Evolutionary conservation across 1,284 basidiomycete species (phyloP).

Genomic region (Bondarzewia mesenterica): DNA sequence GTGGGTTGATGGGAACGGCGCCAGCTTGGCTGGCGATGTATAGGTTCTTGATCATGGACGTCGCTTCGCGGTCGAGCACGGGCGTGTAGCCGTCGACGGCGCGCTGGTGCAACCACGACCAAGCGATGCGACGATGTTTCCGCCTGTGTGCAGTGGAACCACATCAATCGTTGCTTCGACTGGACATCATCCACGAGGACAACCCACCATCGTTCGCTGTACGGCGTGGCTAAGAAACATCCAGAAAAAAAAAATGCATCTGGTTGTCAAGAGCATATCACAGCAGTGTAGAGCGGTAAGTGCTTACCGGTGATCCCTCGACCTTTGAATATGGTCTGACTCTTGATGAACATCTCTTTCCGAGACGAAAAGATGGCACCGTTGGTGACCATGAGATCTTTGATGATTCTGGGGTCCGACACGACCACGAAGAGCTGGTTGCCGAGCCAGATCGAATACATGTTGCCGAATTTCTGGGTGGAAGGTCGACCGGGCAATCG

Average conservation of each 20-base stretch:
- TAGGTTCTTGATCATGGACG: slow-evolving; percentile 26
- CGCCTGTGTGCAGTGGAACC: slow-evolving; percentile 20
- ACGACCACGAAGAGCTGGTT: slow-evolving; percentile 35
- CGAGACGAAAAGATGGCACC: slow-evolving; percentile 35
- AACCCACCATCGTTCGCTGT: slow-evolving; percentile 30
- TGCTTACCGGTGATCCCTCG: slow-evolving; percentile 36
- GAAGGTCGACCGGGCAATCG: no score
- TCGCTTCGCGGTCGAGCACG: slow-evolving; percentile 29
- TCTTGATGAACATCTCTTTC: slow-evolving; percentile 34
- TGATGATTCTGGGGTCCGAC: slow-evolving; percentile 30
- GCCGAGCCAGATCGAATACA: slow-evolving; percentile 34
- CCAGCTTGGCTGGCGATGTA: slow-evolving; percentile 24
- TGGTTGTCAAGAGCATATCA: no score
- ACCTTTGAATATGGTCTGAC: slow-evolving; percentile 29
- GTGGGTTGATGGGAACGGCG: slow-evolving; percentile 26
- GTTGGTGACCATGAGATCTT: slow-evolving; percentile 33
- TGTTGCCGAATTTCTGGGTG: slow-evolving; percentile 29
- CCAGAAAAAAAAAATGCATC: no score
- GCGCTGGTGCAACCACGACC: slow-evolving; percentile 21
- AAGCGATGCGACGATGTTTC: slow-evolving; percentile 31
- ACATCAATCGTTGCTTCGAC: background rate
- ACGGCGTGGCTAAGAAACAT: no score
- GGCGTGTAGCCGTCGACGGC: slow-evolving; percentile 25
- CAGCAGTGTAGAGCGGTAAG: no score
- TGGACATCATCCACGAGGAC: background rate